Evolutionary conservation across 495 filamentous ascomycete species (phyloP), one percentile per base, ranked within the genome.

Genomic region (Aspergillus affinis): DNA sequence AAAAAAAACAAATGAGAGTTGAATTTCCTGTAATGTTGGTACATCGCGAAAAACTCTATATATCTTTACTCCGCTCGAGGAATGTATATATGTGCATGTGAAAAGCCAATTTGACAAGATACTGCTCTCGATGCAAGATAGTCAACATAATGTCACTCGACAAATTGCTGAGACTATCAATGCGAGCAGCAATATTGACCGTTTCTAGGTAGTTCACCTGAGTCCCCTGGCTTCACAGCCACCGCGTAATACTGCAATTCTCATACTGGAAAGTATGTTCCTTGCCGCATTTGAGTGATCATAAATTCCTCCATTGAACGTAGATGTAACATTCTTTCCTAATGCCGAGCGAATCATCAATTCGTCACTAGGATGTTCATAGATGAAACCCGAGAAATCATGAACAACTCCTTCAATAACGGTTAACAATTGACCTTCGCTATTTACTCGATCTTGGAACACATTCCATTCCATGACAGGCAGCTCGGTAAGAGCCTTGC

Each of bases 351-450:
- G 49, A 6, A 60, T 20, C 57, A 60, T 54, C 4, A 54, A 4
- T 21, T 54, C 36, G 0, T 50, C 57, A 5, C 57, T 50, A 19
- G 57, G 57, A 21, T 60, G 57, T 15, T 60, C 57, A 27, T 26
- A 19, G 0, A 36, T 48, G 17, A 60, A 60, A 6, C 4, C 5
- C 13, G 30, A 29, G 10, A 60, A 50, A 52, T 54, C 50, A 20
- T 60, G 57, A 7, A 54, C 41, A 36, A 51, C 50, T 3, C 57
- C 57, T 15, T 49, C 57, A 6, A 60, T 21, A 17, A 48, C 36
- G 7, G 49, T 13, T 17, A 60, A 19, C 12, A 47, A 4, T 19
- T 44, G 17, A 3, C 36, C 20, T 20, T 21, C 3, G 12, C 15
- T n/a, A 4, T 15, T 21, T 5, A 45, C 32, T 12, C 6, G 5